Percentiles rank a stretch among this genome's conserved stretches.
Conservation (phyloP, 495 filamentous ascomycete genomes). For the Penicillium soppii region DNA sequence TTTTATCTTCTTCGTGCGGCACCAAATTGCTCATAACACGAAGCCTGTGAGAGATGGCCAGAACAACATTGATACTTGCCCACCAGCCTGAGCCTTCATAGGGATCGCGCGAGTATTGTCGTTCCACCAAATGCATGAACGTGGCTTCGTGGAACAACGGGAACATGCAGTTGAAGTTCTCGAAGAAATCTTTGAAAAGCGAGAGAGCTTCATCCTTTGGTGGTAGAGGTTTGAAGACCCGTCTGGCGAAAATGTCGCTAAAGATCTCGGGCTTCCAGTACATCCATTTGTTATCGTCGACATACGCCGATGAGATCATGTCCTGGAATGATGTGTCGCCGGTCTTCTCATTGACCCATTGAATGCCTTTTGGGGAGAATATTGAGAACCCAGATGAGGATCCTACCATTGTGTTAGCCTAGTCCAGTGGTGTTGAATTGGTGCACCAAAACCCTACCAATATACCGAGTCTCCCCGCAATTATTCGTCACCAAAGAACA, state of each 20-base stretch:
- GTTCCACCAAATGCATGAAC: conserved; percentile 93
- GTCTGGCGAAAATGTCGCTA: conserved; percentile 83
- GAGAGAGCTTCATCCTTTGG: conserved; percentile 77
- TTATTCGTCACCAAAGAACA: conserved; percentile 98
- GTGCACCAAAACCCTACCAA: conserved; percentile 59
- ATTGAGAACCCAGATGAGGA: conserved; percentile 98
- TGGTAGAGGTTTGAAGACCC: conserved; percentile 80
- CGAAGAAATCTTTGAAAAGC: conserved; percentile 88
- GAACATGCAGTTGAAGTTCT: conserved; percentile 98
- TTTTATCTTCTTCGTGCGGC: conserved; percentile 84
- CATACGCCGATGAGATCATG: conserved; percentile 82
- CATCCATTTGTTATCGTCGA: conserved; percentile 90
- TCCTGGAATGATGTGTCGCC: conserved; percentile 92
- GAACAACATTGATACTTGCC: conserved; percentile 91
- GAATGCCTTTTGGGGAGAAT: conserved; percentile 94
- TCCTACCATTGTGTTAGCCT: conserved; percentile 55
- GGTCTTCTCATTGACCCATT: conserved; percentile 98
- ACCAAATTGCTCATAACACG: conserved; percentile 95
- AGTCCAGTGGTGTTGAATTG: conserved; percentile 11
- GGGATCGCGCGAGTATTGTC: conserved; percentile 88
- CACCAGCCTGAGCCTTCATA: conserved; percentile 98
- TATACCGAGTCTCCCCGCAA: conserved; percentile 92
- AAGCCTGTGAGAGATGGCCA: conserved; percentile 87
- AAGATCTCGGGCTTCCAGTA: conserved; percentile 97
- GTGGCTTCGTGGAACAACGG: conserved; percentile 96